Evolutionary conservation across 768 basidiomycete species (phyloP), one percentile per base, ranked within the genome.

Genomic region (Russula ochroleuca): DNA sequence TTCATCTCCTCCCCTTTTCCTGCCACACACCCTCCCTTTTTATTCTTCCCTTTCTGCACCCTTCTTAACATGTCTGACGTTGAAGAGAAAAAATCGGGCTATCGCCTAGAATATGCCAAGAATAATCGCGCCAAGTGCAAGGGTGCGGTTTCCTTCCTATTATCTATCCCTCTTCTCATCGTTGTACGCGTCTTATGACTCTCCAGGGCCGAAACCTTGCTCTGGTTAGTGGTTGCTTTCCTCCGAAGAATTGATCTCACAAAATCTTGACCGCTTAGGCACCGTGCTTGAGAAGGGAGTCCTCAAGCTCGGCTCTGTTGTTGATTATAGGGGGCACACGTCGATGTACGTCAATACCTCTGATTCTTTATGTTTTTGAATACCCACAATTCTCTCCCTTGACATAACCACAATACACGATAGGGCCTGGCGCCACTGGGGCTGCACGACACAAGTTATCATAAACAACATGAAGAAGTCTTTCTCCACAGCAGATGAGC

Each of bases 351-450:
- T 41, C 40, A 54, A 58, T 21, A n/a, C n/a, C 3, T 7, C 17
- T 35, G 52, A 51, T 41, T 17, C 14, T 33, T 62, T 35, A 6
- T 11, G 1, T 41, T 61, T 3, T 13, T 17, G 6, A 19, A 14
- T 15, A 38, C 21, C 38, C 15, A 23, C n/a, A 1, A 9, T 53
- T 21, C n/a, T 47, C 37, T 28, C 0, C 23, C 47, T 15, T 50
- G 28, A 7, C 17, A 28, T 17, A 8, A 53, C 35, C 10, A 47
- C 19, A 35, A 31, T 52, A 31, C 50, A 38, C n/a, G 56, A 31
- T 52, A 92, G 90, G 71, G 73, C 79, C 38, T 96, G 91, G 91
- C 85, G 92, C 66, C 94, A 96, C 71, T 96, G 92, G 92, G 93
- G 93, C 21, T 95, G 94, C 71, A 80, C 82, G 8, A 93, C 92